Conservation (phyloP, 2,329 filamentous ascomycete genomes). For the Pestalotiopsis fici region DNA sequence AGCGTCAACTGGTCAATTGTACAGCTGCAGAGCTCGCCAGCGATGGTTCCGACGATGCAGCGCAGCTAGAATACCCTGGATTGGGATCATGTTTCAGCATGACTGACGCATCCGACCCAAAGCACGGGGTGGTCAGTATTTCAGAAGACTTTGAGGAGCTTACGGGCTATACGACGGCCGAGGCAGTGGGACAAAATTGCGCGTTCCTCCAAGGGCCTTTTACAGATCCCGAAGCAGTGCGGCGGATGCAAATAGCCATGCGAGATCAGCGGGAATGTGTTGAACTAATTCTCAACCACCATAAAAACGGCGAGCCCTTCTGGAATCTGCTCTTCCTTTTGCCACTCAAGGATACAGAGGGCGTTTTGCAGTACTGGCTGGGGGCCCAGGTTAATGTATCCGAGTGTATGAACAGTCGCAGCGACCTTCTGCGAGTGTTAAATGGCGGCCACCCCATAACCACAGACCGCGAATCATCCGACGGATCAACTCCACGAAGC, state of each 20-base stretch:
- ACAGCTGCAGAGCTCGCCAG: conserved; percentile 38
- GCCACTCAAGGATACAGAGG: conserved; percentile 49
- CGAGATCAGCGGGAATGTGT: conserved; percentile 33
- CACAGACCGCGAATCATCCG: conserved; percentile 22
- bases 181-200: conserved; percentile 51
- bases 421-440: conserved; percentile 53
- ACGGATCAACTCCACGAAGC: conserved; percentile 17
- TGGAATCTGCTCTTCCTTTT: conserved; percentile 59
- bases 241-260: conserved; percentile 33
- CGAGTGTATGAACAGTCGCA: conserved; percentile 48
- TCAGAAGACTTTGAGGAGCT: conserved; percentile 54
- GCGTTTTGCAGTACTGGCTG: conserved; percentile 52
- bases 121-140: conserved; percentile 50
- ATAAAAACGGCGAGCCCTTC: conserved; percentile 51
- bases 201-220: conserved; percentile 49
- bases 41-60: conserved; percentile 23
- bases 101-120: conserved; percentile 49
- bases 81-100: conserved; percentile 61
- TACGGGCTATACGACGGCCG: conserved; percentile 47
- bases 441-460: conserved; percentile 37
- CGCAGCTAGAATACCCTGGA: conserved; percentile 46
- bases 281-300: conserved; percentile 53
- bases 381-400: conserved; percentile 61
- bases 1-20: conserved; percentile 48
- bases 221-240: conserved; percentile 42